These are phyloP conservation scores for Amylostereum areolatum DNA, from an alignment of 1,284 basidiomycete species.

Conservation along the genomic window DNA sequence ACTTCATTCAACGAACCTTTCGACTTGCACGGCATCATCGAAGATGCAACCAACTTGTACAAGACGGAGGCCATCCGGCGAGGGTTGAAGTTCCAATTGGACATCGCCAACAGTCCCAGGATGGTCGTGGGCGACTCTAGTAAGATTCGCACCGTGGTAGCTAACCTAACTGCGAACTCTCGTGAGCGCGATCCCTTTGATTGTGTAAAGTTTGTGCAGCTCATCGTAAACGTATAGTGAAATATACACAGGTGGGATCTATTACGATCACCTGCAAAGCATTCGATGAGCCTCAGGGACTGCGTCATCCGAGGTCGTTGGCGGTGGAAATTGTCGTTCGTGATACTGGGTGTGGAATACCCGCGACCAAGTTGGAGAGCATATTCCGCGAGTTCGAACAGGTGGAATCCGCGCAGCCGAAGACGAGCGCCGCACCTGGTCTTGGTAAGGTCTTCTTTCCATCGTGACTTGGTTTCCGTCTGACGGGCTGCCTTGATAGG, in stretches of 20 bases:
- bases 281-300: slow-evolving; percentile 47
- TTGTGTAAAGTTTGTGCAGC: slow-evolving; percentile 2
- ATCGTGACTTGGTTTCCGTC: not conserved
- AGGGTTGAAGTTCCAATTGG: slow-evolving; percentile 59
- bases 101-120: slow-evolving; percentile 47
- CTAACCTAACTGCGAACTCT: slow-evolving; percentile 81
- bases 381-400: slow-evolving; percentile 88
- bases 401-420: slow-evolving; percentile 54
- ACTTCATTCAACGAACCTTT: slow-evolving; percentile 83
- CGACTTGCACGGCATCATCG: slow-evolving; percentile 61
- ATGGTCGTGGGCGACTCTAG: slow-evolving; percentile 66
- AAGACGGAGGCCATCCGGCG: slow-evolving; percentile 67
- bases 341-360: slow-evolving; percentile 78
- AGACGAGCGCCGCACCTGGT: slow-evolving; percentile 31
- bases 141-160: slow-evolving; percentile 78
- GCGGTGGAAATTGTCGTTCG: slow-evolving; percentile 72
- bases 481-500: slow-evolving; percentile 29
- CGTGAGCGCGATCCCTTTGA: slow-evolving; percentile 32
- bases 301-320: slow-evolving; percentile 39
- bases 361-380: slow-evolving; percentile 65
- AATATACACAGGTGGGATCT: slow-evolving; percentile 65
- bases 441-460: slow-evolving; percentile 35
- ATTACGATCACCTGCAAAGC: slow-evolving; percentile 62
- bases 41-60: slow-evolving; percentile 64
- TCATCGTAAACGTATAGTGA: slow-evolving; percentile 40